phyloP scores from a whole-genome alignment of 73 alveolate genomes.

The Paramecium tetraurelia region DNA sequence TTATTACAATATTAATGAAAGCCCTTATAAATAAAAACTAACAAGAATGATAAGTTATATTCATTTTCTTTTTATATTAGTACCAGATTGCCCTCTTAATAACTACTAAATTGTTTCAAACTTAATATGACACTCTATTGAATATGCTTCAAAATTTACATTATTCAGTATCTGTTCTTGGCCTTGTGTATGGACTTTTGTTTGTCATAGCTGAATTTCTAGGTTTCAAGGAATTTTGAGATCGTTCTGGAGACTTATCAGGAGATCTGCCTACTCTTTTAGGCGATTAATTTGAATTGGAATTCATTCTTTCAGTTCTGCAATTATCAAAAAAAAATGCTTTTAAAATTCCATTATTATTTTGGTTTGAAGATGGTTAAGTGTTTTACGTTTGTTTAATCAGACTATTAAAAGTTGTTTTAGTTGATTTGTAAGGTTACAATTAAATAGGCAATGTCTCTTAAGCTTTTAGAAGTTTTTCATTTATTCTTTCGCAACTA shows the following conservation, averaged over 20 bases:
- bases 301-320: neutral
- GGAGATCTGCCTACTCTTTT: neutral
- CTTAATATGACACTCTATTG: neutral
- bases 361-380: neutral
- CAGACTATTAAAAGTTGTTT: neutral
- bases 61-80: neutral
- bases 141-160: neutral
- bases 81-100: neutral
- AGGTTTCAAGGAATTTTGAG: neutral
- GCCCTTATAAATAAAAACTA: neutral
- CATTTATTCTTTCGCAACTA: neutral
- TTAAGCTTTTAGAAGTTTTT: neutral
- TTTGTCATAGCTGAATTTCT: neutral
- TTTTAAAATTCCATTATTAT: neutral
- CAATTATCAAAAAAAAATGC: constrained; percentile 27
- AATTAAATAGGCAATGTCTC: constrained; percentile 1
- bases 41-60: neutral
- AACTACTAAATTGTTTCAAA: constrained; percentile 24
- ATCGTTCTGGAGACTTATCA: neutral
- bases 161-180: constrained; percentile 27
- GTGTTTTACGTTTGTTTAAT: neutral
- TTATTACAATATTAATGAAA: neutral
- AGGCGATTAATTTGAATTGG: neutral
- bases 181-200: constrained; percentile 10
- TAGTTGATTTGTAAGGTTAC: constrained; percentile 29